Evolutionary conservation across 441 rosid genomes (phyloP).

Genomic region (Erysimum pusillum): DNA sequence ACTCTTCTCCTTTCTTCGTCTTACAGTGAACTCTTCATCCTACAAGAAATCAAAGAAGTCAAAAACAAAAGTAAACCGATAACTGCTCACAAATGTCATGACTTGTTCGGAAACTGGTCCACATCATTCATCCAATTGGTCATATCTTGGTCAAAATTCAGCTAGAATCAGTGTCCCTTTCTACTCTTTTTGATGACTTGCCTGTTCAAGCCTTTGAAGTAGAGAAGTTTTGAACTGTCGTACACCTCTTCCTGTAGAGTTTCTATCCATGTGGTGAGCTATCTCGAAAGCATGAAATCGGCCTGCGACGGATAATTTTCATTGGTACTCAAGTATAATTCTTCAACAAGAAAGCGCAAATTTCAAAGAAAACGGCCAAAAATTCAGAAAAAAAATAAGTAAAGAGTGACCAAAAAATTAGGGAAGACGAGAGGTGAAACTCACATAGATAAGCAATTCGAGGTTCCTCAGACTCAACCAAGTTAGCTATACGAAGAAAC

Average conservation of each 20-base stretch:
- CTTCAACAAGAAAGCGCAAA: constrained; percentile 19
- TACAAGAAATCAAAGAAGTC: constrained; percentile 41
- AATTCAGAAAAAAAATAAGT: background rate
- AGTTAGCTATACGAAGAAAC: constrained; percentile 93
- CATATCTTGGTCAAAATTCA: background rate
- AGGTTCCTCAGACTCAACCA: constrained; percentile 73
- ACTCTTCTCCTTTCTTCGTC: constrained; percentile 61
- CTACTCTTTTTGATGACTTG: constrained; percentile 30
- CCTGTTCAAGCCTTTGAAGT: constrained; percentile 88
- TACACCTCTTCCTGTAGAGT: constrained; percentile 86
- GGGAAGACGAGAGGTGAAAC: constrained; percentile 21
- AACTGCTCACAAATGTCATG: background rate
- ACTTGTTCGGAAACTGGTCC: background rate
- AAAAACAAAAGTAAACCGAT: constrained; percentile 6
- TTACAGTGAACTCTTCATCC: constrained; percentile 73
- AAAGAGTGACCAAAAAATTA: background rate
- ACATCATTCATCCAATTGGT: background rate
- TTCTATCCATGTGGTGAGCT: constrained; percentile 81
- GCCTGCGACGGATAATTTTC: constrained; percentile 53
- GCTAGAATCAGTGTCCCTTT: background rate
- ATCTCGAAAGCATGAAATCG: constrained; percentile 88
- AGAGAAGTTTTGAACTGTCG: constrained; percentile 95
- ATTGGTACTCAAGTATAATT: background rate
- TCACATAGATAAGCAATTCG: constrained; percentile 88
- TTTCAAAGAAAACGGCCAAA: background rate